Evolutionary conservation across 345 rosid species (phyloP).

Genomic region (Psidium guajava): DNA sequence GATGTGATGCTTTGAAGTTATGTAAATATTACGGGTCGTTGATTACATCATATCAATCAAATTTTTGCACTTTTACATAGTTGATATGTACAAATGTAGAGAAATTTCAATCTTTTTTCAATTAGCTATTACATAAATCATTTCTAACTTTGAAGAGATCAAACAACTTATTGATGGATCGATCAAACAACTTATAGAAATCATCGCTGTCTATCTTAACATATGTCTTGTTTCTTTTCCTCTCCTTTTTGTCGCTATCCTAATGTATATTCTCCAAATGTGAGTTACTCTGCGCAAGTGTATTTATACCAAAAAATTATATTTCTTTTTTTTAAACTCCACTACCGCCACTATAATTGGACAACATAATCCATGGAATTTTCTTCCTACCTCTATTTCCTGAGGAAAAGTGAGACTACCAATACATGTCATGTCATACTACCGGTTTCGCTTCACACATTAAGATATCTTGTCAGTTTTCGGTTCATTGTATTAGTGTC

Average conservation of each 20-base stretch:
- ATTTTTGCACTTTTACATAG: neutral
- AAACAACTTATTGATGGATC: neutral
- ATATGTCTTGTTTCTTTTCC: neutral
- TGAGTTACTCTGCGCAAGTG: neutral
- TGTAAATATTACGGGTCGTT: neutral
- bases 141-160: neutral
- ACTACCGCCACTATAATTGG: neutral
- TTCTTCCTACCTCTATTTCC: neutral
- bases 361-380: neutral
- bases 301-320: neutral
- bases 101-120: neutral
- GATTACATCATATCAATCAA: neutral
- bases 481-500: neutral
- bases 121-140: neutral
- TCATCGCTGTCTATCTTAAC: neutral
- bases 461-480: neutral
- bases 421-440: neutral
- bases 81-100: neutral
- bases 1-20: neutral
- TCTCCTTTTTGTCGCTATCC: neutral
- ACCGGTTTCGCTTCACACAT: neutral
- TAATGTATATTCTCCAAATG: neutral
- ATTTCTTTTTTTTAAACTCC: neutral
- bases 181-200: neutral
- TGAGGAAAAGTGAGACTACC: neutral